Base-by-base conservation (phyloP, 1,284 basidiomycete genomes). In the Cystobasidiaceae sp. region DNA sequence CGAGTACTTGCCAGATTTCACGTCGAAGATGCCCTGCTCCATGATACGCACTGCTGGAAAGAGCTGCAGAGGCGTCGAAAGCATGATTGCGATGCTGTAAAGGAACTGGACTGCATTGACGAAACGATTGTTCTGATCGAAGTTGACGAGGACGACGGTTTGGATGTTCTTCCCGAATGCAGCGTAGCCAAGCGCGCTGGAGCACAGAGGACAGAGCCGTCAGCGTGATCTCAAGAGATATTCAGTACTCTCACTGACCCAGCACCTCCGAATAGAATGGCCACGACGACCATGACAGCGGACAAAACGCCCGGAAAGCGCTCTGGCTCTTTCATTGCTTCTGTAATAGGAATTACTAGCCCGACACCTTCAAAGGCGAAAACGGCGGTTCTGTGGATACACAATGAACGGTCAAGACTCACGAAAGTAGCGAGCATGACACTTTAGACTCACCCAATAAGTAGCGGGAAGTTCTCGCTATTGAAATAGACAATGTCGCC, bases 291-390 rank as follows among this genome's bases (percentile, higher is more conserved):
- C 93, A 98, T 97, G 63, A 97, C 93, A 8, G 88, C 89, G 2
- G 89, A 88, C 37, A 99, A 78, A 0, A 89, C 91, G 45, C 78
- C 80, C 1, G 94, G 93, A 82, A 98, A 97, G 77, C 90, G 92
- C 72, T 85, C 85, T 1, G 96, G 96, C 77, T 97, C 71, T 49
- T 74, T 74, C 94, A 99, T 98, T 4, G 91, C 86, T 75, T 99
- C 93, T 7, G 91, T 93, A 72, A 98, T 97, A 11, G 96, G 94
- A 70, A 98, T 92, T 68, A 98, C 88, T 76, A 98, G 80, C 51
- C 96, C 94, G 71, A 98, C 91, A 17, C 94, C 94, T 78, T 98
- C 96, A 71, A 98, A 99, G 0, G 96, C 93, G 76, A 97, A 98
- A 23, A 98, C 94, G 3, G 94, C 94, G 17, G 96, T 97, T 25